Evolutionary conservation across 1,139 yeast species (phyloP), one percentile per base, ranked within the genome.

Genomic region (Meyerozyma athensensis): DNA sequence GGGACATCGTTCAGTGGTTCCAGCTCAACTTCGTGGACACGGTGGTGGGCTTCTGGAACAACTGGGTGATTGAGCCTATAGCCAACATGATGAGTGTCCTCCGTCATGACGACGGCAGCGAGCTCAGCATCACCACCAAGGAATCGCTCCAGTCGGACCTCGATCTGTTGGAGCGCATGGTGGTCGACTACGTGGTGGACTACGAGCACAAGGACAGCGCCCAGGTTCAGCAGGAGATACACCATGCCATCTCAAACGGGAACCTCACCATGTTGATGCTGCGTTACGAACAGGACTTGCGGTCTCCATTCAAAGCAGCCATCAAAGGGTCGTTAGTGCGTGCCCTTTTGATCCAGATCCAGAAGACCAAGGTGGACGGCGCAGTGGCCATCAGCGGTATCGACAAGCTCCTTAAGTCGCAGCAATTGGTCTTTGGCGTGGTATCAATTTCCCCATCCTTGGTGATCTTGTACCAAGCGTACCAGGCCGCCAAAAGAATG

Each of bases 341-440:
- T 36, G 80, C 92, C 9, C 61, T 92, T 34, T 62, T 92, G 50
- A 90, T 92, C 43, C 97, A 92, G 59, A 68, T 92, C 7, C 98
- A 92, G 57, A 92, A 92, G 61, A 84, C 96, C 10, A 92, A 92
- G 61, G 97, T 92, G 10, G 98, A 92, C 56, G 96, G 96, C 3
- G 92, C 86, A 23, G 68, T 89, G 7, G 97, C 96, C 0, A 76
- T 92, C 44, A 79, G 74, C 49, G 97, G 97, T 7, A 90, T 92
- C 45, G 97, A 92, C 60, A 83, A 86, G 56, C 66, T 92, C 47
- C 71, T 92, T 39, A 84, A 87, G 58, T 83, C 94, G 33, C 98
- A 92, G 62, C 96, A 92, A 56, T 73, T 92, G 37, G 94, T 92
- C 18, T 87, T 92, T 63, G 97, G 96, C 2, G 68, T 86, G 28